These are phyloP conservation scores for Sambucus nigra DNA, from an alignment of 129 eudicot species.

Conservation along the genomic window DNA sequence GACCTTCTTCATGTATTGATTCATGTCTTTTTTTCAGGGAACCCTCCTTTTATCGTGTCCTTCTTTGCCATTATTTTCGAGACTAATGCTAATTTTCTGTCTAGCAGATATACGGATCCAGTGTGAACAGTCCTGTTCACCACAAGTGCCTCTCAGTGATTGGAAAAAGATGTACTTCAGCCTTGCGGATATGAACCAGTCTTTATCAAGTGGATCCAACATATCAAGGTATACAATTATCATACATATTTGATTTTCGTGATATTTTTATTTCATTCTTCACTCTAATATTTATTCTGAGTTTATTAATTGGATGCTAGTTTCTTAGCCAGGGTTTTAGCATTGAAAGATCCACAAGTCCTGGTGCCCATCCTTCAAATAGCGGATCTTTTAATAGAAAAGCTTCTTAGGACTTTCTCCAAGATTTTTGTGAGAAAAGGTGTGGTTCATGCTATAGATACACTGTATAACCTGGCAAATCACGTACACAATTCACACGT, in stretches of 20 bases:
- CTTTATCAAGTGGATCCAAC: conserved; percentile 57
- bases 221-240: conserved; percentile 59
- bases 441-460: conserved; percentile 86
- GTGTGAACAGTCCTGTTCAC: conserved; percentile 95
- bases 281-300: conserved; percentile 6
- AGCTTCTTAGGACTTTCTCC: conserved; percentile 79
- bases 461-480: too few species aligned
- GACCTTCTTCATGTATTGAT: conserved; percentile 91
- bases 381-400: conserved; percentile 87
- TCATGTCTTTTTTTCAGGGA: conserved; percentile 41
- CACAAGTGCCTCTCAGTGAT: conserved; percentile 94
- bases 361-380: conserved; percentile 89
- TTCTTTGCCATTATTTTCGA: conserved; percentile 1
- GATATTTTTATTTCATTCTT: conserved; percentile 3
- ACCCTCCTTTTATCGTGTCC: not conserved
- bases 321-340: conserved; percentile 89
- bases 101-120: conserved; percentile 81
- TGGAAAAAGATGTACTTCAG: conserved; percentile 94
- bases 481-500: too few species aligned
- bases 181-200: conserved; percentile 76
- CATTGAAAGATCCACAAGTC: conserved; percentile 98
- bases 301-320: conserved; percentile 22
- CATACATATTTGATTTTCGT: not conserved
- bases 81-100: not conserved
- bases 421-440: conserved; percentile 98